Evolutionary conservation across 148 eudicot species (phyloP), one percentile per base, ranked within the genome.

Genomic region (Camellia japonica): DNA sequence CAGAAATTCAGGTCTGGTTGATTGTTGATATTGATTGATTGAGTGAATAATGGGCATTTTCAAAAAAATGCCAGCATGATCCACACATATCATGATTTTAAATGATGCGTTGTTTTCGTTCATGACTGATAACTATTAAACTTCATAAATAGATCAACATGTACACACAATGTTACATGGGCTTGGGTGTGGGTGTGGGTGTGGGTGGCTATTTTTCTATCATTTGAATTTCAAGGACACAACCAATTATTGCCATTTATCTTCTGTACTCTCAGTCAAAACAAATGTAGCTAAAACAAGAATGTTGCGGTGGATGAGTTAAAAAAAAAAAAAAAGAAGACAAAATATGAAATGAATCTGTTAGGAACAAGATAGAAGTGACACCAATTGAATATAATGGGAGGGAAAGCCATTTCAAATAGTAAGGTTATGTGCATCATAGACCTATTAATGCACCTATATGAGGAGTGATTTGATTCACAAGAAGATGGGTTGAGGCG

Each of bases 1-100:
- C 99, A 71, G 99, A 93, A 83, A 95, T 95, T 75, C 88, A 94
- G 94, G 98, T 94, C 10, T 80, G 30, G 43, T 58, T 8, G 77
- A 23, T 30, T 42, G 30, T 12, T 59, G 54, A 30, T 49, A 6
- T n/a, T 9, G 13, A 18, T 5, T 54, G 62, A 11, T 55, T 23
- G 16, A 6, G 43, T 73, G 14, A 44, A 5, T 55, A n/a, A 20
- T 3, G 16, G 7, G 5, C 23, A 8, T 38, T 69, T 69, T 47
- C 43, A 18, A 38, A 46, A 23, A 58, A 56, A 13, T 55, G 19
- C 20, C 47, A 54, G 4, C 11, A 13, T 30, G 3, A 74, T 58
- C 49, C 65, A 58, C 52, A 58, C 4, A 43, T 5, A 19, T 75
- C 41, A 13, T 61, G 41, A 11, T 19, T 75, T 12, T 61, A 12